phyloP scores from a whole-genome alignment of 2,329 filamentous ascomycete genomes.

The Xylariaceae sp. region DNA sequence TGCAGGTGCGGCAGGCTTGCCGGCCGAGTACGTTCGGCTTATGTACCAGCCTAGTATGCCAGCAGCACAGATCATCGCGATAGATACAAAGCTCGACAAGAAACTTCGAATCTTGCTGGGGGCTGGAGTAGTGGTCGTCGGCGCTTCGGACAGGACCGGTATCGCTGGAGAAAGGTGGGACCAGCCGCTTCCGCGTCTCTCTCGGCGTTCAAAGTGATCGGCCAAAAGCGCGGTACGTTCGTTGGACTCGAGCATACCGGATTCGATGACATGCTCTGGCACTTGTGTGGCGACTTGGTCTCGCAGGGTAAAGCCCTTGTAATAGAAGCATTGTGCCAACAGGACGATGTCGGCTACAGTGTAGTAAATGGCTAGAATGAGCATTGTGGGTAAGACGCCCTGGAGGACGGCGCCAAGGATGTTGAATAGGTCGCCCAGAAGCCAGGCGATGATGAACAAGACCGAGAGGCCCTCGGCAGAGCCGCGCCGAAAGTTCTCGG shows the following conservation, averaged over 20 bases:
- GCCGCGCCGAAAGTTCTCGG: slow-evolving; percentile 82
- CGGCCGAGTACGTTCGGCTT: slow-evolving; percentile 44
- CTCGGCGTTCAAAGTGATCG: slow-evolving; percentile 38
- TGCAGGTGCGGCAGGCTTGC: slow-evolving; percentile 34
- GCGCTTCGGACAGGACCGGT: slow-evolving; percentile 57
- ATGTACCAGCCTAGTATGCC: slow-evolving; percentile 85
- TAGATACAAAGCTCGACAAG: slow-evolving; percentile 67
- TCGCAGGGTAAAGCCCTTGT: slow-evolving; percentile 71
- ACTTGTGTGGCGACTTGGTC: slow-evolving; percentile 45
- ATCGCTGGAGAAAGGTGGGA: slow-evolving; percentile 73
- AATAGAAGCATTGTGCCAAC: slow-evolving; percentile 89
- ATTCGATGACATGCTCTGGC: slow-evolving; percentile 36
- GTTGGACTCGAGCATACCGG: slow-evolving; percentile 37
- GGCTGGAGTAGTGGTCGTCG: slow-evolving; percentile 39
- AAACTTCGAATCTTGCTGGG: slow-evolving; percentile 53
- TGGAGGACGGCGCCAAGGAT: slow-evolving; percentile 89
- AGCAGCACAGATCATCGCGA: slow-evolving; percentile 76
- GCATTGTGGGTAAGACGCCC: slow-evolving; percentile 88
- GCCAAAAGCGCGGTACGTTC: slow-evolving; percentile 51
- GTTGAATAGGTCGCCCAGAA: slow-evolving; percentile 92
- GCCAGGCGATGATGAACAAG: slow-evolving; percentile 89
- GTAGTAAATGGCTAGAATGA: slow-evolving; percentile 91
- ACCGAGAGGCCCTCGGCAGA: slow-evolving; percentile 86
- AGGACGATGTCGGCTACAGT: slow-evolving; percentile 87
- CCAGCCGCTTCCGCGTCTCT: slow-evolving; percentile 51